Percentiles rank a stretch among this genome's conserved stretches.
These are phyloP conservation scores for Paraphoma chrysanthemicola DNA, from an alignment of 2,329 filamentous ascomycete genomes.

Conservation along the genomic window DNA sequence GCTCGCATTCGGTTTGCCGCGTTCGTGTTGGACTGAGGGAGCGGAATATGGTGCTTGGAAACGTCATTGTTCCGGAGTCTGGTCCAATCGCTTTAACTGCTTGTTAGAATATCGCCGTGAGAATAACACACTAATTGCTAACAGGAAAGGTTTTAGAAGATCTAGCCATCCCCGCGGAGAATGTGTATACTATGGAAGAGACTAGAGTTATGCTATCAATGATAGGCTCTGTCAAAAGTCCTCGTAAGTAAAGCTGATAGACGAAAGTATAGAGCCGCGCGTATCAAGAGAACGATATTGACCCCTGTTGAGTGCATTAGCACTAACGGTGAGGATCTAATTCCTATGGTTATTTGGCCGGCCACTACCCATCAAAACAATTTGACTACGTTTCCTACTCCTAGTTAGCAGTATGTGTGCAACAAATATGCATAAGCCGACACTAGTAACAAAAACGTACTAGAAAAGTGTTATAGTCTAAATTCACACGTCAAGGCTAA, in stretches of 20 bases:
- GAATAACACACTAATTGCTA: neutral
- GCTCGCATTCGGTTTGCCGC: no score
- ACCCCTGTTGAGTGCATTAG: conserved; percentile 19
- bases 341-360: conserved; percentile 23
- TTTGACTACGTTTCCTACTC: neutral
- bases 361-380: conserved; percentile 12
- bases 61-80: no score
- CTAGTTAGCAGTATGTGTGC: neutral
- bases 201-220: conserved; percentile 14
- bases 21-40: no score
- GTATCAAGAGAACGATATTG: conserved; percentile 19
- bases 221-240: conserved; percentile 12
- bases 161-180: neutral
- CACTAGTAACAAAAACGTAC: no score
- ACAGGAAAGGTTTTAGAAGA: conserved; percentile 9
- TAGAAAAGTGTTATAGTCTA: no score
- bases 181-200: conserved; percentile 9
- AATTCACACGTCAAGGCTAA: no score
- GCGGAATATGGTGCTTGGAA: no score
- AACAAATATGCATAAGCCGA: no score
- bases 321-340: conserved; percentile 21
- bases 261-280: conserved; percentile 13
- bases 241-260: conserved; percentile 19
- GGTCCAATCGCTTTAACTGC: no score
- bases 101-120: no score